A percentile compares a stretch with the other conserved stretches of the same genome.
Conservation (phyloP, 495 filamentous ascomycete species). For the Neurospora hispaniola region DNA sequence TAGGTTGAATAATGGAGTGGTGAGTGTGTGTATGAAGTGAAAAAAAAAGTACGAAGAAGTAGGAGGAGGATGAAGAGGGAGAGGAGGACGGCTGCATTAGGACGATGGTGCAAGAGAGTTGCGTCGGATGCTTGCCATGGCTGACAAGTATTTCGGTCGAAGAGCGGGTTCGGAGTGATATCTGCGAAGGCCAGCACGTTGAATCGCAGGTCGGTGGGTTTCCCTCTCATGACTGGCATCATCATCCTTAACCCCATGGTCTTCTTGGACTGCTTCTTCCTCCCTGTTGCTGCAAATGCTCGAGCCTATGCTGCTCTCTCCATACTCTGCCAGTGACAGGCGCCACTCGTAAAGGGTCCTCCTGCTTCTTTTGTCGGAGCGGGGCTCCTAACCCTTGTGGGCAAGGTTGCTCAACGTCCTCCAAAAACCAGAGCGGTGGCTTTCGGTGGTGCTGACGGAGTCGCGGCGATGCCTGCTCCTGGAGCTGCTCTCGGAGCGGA, state of each 20-base stretch:
- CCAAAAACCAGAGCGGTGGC: slow-evolving; percentile 16
- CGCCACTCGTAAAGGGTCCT: not conserved
- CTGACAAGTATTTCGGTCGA: not conserved
- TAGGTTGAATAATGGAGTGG: not conserved
- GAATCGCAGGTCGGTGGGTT: not conserved
- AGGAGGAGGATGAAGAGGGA: not conserved
- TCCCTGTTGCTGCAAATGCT: not conserved
- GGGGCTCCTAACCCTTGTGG: slow-evolving; percentile 1
- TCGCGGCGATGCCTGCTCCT: slow-evolving; percentile 21
- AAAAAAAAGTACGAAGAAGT: not conserved
- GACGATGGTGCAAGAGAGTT: not conserved
- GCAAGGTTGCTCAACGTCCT: slow-evolving; percentile 14
- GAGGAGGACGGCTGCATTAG: not conserved
- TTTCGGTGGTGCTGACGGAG: slow-evolving; percentile 20
- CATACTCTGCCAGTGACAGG: not conserved
- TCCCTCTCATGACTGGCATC: not conserved
- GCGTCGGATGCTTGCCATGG: not conserved
- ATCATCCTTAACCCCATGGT: not conserved
- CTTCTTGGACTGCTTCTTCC: not conserved
- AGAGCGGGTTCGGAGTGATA: not conserved
- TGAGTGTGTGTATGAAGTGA: not conserved
- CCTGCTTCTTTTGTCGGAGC: not conserved
- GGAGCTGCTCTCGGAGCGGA: slow-evolving; percentile 11
- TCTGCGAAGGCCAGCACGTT: not conserved
- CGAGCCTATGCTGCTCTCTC: not conserved